phyloP scores from a whole-genome alignment of 768 basidiomycete species.

The Rhizopogon vesiculosus region DNA sequence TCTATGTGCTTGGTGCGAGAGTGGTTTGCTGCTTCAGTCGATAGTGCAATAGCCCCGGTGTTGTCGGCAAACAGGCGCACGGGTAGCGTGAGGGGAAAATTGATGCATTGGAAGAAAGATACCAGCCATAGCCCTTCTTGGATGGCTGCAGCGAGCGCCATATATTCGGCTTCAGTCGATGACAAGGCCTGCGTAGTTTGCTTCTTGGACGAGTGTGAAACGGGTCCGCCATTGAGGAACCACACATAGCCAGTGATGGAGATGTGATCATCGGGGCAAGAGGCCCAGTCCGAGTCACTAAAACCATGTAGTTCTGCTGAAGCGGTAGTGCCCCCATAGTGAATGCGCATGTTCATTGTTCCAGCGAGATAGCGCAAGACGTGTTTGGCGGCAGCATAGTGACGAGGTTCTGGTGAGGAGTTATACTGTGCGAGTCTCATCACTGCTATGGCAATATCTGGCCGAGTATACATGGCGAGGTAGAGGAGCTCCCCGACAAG shows the following conservation, averaged over 20 bases:
- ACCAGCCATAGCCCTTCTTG: too few relatives aligned
- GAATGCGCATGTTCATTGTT: neutral
- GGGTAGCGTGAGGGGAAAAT: neutral
- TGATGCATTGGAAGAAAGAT: neutral
- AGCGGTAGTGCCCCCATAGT: neutral
- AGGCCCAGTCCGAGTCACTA: neutral
- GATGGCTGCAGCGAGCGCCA: too few relatives aligned
- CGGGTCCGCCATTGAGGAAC: too few relatives aligned
- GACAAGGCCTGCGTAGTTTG: conserved; percentile 17
- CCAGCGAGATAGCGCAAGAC: conserved; percentile 19
- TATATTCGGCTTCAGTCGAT: conserved; percentile 12
- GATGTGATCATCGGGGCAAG: neutral
- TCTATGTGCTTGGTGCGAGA: too few relatives aligned
- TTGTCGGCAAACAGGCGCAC: too few relatives aligned
- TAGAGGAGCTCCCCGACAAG: too few relatives aligned
- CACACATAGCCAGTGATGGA: neutral
- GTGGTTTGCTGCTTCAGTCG: neutral
- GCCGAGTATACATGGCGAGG: too few relatives aligned
- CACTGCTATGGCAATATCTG: too few relatives aligned
- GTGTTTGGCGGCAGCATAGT: too few relatives aligned
- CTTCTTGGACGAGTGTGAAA: neutral
- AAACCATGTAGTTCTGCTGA: neutral
- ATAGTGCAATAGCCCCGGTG: too few relatives aligned
- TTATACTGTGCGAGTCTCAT: too few relatives aligned
- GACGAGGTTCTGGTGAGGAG: too few relatives aligned